Conservation (phyloP, 1,139 yeast species). For the Diutina rugosa region DNA sequence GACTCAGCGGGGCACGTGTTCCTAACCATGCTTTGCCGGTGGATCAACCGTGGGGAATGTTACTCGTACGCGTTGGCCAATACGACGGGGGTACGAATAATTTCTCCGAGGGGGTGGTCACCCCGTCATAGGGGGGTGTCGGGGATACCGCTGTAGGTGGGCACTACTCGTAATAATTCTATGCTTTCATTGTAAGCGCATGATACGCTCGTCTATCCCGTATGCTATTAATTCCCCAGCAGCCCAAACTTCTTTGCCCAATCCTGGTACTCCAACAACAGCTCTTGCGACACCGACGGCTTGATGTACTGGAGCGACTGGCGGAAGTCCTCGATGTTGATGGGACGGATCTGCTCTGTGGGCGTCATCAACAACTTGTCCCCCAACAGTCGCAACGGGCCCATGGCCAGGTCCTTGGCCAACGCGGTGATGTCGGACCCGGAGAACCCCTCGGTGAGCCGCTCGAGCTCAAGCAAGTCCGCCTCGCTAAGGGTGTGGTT, state of each 20-base stretch:
- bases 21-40: not conserved
- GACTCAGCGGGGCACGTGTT: not conserved
- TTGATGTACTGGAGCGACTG: conserved; percentile 72
- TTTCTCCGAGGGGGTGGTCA: not conserved
- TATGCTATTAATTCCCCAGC: not conserved
- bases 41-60: not conserved
- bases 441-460: conserved; percentile 67
- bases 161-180: not conserved
- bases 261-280: conserved; percentile 62
- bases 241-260: conserved; percentile 82
- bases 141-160: too few relatives aligned
- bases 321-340: conserved; percentile 62
- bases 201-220: not conserved
- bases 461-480: conserved; percentile 50
- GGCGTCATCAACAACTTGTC: conserved; percentile 77
- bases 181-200: not conserved
- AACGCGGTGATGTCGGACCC: conserved; percentile 93
- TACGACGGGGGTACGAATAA: not conserved
- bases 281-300: conserved; percentile 86
- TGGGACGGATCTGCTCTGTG: conserved; percentile 75
- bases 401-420: conserved; percentile 98
- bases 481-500: conserved; percentile 55
- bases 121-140: not conserved
- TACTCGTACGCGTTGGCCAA: not conserved
- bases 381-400: conserved; percentile 84